A percentile compares a stretch with the other conserved stretches of the same genome.
These are phyloP conservation scores for Diutina scorzettiae DNA, from an alignment of 1,139 yeast species.

Conservation along the genomic window DNA sequence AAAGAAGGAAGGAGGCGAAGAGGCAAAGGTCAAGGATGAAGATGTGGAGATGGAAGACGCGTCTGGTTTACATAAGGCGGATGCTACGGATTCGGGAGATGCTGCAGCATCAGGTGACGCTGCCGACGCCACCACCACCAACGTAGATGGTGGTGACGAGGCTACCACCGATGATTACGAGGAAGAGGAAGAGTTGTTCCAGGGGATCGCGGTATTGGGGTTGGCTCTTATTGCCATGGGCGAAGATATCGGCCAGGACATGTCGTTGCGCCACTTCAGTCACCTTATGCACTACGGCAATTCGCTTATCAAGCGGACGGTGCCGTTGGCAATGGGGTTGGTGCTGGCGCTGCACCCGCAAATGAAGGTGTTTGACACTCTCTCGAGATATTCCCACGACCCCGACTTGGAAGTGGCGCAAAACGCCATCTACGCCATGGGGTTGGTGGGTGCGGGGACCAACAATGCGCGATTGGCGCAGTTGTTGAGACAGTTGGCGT, in stretches of 20 bases:
- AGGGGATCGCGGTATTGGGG: constrained; percentile 89
- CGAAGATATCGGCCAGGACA: constrained; percentile 94
- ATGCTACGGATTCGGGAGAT: constrained; percentile 11
- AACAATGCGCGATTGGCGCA: constrained; percentile 97
- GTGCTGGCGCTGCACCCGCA: constrained; percentile 91
- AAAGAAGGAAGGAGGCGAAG: constrained; percentile 7
- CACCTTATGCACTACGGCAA: constrained; percentile 98
- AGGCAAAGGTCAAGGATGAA: constrained; percentile 11
- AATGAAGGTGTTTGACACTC: constrained; percentile 93
- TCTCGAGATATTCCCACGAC: constrained; percentile 93
- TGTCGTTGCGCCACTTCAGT: constrained; percentile 94
- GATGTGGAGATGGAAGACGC: constrained; percentile 16
- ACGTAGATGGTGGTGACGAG: constrained; percentile 8
- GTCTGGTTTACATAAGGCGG: not conserved
- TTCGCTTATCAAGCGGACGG: constrained; percentile 82
- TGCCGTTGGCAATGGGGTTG: constrained; percentile 95
- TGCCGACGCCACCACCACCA: constrained; percentile 16
- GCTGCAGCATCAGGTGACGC: constrained; percentile 10
- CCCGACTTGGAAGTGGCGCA: constrained; percentile 90
- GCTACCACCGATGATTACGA: constrained; percentile 10
- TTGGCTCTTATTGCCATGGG: constrained; percentile 95
- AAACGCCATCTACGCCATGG: constrained; percentile 94
- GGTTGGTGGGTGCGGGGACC: constrained; percentile 96
- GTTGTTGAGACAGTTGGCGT: constrained; percentile 85
- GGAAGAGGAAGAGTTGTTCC: constrained; percentile 50